phyloP scores from a whole-genome alignment of 306 rosid species.

The Parietaria judaica region DNA sequence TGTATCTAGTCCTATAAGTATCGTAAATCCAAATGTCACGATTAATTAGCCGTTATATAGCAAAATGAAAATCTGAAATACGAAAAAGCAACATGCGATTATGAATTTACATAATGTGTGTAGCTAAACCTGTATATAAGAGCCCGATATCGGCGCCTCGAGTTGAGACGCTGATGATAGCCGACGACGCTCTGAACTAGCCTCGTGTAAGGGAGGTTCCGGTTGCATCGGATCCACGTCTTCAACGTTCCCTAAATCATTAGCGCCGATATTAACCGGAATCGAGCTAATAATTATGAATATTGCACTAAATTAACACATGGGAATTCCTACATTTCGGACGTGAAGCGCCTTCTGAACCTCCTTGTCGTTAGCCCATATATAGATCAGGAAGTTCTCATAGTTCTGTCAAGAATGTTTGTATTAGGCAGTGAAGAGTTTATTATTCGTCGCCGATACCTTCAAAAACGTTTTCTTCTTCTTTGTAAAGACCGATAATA shows the following conservation, averaged over 20 bases:
- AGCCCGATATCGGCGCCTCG: conserved; percentile 28
- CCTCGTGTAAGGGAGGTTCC: not conserved
- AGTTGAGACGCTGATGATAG: conserved; percentile 32
- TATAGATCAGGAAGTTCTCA: conserved; percentile 3
- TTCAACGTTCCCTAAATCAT: conserved; percentile 3
- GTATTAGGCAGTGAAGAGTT: not conserved
- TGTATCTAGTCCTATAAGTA: too few relatives aligned
- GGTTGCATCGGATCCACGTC: conserved; percentile 23
- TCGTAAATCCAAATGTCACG: too few relatives aligned
- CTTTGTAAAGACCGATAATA: too few relatives aligned
- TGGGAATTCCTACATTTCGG: conserved; percentile 8
- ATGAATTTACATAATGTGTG: not conserved
- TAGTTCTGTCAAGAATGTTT: conserved; percentile 11
- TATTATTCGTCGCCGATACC: too few relatives aligned
- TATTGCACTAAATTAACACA: too few relatives aligned
- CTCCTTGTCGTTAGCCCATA: conserved; percentile 23
- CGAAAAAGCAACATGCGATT: too few relatives aligned
- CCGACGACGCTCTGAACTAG: conserved; percentile 16
- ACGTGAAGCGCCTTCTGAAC: conserved; percentile 21
- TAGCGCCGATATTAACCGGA: not conserved
- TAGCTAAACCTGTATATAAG: conserved; percentile 36
- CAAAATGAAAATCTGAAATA: too few relatives aligned
- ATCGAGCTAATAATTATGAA: too few relatives aligned
- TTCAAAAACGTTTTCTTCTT: too few relatives aligned
- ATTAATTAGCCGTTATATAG: too few relatives aligned